Evolutionary conservation across 192 early-diverging fungal genomes (phyloP).

Genomic region (Helicostylum pulchrum): DNA sequence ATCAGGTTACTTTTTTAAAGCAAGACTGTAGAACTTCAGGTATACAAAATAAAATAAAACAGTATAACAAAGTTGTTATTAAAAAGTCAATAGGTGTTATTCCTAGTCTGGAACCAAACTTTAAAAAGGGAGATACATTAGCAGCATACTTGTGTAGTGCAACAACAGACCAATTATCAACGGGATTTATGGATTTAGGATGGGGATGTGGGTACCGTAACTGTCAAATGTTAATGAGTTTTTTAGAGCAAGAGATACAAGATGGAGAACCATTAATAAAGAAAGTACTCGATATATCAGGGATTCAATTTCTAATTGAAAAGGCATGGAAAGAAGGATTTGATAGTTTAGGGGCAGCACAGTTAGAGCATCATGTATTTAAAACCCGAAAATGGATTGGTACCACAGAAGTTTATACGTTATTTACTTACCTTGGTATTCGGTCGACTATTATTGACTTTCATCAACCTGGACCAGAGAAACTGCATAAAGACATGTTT

Average conservation of each 20-base stretch:
- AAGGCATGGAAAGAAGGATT: conserved; percentile 58
- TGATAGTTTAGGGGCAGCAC: conserved; percentile 53
- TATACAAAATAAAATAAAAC: background rate
- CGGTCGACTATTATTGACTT: conserved; percentile 62
- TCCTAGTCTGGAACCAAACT: background rate
- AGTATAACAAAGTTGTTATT: no score
- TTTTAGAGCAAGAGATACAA: conserved; percentile 26
- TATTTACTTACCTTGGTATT: conserved; percentile 57
- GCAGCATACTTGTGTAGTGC: conserved; percentile 27
- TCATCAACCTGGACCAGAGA: conserved; percentile 51
- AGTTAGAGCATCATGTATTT: conserved; percentile 49
- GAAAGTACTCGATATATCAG: conserved; percentile 37
- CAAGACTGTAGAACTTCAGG: conserved; percentile 1
- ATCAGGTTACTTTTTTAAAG: background rate
- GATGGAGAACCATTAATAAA: conserved; percentile 10
- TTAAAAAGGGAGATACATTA: conserved; percentile 19
- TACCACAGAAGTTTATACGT: conserved; percentile 62
- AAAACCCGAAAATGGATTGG: conserved; percentile 71
- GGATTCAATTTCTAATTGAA: conserved; percentile 55
- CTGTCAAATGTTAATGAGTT: conserved; percentile 62
- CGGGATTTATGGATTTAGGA: conserved; percentile 44
- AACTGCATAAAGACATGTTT: conserved; percentile 54
- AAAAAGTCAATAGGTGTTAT: conserved; percentile 4
- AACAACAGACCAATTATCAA: conserved; percentile 24
- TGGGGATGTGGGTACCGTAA: conserved; percentile 78